These are phyloP conservation scores for Aphanomyces astaci DNA, from an alignment of 352 stramenopile species.

Conservation along the genomic window DNA sequence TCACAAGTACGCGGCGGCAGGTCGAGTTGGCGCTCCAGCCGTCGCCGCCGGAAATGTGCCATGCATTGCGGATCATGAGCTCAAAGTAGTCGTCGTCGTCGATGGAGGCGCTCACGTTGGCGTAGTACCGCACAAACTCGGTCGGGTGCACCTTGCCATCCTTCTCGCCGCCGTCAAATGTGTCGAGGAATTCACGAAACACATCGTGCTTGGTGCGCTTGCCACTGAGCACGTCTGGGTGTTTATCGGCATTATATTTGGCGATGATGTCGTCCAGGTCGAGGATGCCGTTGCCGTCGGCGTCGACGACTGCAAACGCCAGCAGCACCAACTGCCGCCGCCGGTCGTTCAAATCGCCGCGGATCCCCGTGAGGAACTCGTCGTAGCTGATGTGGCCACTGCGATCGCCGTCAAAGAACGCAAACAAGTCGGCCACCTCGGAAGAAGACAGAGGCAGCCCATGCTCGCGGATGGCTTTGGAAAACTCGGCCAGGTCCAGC, in stretches of 20 bases:
- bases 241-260: conserved; percentile 73
- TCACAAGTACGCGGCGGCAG: conserved; percentile 83
- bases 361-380: conserved; percentile 71
- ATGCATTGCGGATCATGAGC: conserved; percentile 87
- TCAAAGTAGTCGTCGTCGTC: conserved; percentile 90
- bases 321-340: conserved; percentile 64
- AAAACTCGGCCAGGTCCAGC: conserved; percentile 65
- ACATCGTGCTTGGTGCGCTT: conserved; percentile 62
- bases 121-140: conserved; percentile 88
- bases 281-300: conserved; percentile 60
- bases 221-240: conserved; percentile 77
- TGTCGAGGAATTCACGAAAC: conserved; percentile 78
- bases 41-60: conserved; percentile 78
- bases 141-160: conserved; percentile 74
- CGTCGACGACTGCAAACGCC: conserved; percentile 72
- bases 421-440: conserved; percentile 69
- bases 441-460: conserved; percentile 43
- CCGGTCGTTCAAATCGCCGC: conserved; percentile 62
- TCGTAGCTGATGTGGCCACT: conserved; percentile 77
- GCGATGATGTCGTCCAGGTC: conserved; percentile 64
- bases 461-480: conserved; percentile 66
- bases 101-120: conserved; percentile 84
- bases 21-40: conserved; percentile 79
- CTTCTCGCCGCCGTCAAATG: conserved; percentile 81
- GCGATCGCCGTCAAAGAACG: conserved; percentile 74